Conservation (phyloP, 2,329 filamentous ascomycete genomes). For the Apiospora phragmitis region DNA sequence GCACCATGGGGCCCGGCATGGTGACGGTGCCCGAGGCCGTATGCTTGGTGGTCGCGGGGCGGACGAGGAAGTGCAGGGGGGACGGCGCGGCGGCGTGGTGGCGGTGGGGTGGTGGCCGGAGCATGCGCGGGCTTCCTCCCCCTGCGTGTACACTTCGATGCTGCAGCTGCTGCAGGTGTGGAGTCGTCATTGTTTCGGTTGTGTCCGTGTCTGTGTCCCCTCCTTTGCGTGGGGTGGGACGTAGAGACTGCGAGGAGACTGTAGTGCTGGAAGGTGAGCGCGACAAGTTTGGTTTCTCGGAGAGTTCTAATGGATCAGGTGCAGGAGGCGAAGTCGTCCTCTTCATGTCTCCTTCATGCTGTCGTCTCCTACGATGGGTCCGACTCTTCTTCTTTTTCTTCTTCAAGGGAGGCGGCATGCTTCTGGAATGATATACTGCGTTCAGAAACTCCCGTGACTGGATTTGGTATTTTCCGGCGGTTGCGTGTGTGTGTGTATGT, state of each 20-base stretch:
- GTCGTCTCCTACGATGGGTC: background rate
- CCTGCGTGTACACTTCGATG: background rate
- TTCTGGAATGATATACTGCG: background rate
- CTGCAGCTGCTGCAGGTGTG: background rate
- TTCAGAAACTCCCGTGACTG: background rate
- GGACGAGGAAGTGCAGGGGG: constrained; percentile 45
- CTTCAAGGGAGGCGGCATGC: background rate
- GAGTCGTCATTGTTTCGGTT: constrained; percentile 1
- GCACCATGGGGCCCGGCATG: constrained; percentile 42
- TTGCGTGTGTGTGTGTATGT: background rate
- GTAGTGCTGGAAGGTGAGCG: background rate
- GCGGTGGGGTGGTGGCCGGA: background rate
- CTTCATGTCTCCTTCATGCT: background rate
- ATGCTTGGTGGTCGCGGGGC: constrained; percentile 35
- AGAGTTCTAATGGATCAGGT: background rate
- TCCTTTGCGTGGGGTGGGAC: background rate
- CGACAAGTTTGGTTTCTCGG: background rate
- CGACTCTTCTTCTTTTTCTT: no score
- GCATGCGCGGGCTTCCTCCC: background rate
- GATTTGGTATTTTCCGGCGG: background rate
- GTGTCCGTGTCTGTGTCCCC: background rate
- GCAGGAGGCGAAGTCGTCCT: background rate
- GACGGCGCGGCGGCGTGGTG: constrained; percentile 14
- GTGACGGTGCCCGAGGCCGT: constrained; percentile 26
- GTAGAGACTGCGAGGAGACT: background rate